Evolutionary conservation across 257 asterid genomes (phyloP), one percentile per base, ranked within the genome.

Genomic region (Hygrophila difformis): DNA sequence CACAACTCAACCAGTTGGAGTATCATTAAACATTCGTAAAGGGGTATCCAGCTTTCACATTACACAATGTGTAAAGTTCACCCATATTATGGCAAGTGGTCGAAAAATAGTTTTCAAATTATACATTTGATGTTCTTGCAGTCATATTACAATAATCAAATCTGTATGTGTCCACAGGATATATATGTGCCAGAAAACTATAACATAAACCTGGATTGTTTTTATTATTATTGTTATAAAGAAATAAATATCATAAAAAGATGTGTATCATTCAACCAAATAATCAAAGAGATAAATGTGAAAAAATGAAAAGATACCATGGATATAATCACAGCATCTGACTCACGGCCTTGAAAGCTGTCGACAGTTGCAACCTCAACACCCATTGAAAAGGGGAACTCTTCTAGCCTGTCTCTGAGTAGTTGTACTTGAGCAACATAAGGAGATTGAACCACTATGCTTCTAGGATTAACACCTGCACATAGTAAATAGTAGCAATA

Each of bases 311-410:
- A 47, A 56, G 40, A 51, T 72, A 88, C 97, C 97, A 88, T 84
- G 37, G 97, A 89, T 67, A 88, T 77, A 29, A 88, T 81, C 46
- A 88, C 94, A 13, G 95, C 95, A 76, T 89, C 96, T 28, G 96
- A 88, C 71, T 89, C 96, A 46, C 97, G 93, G 60, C 97, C 97
- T 75, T 89, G 97, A 59, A 89, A 89, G 68, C 97, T 89, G 61
- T 89, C 97, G 59, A 85, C 61, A 18, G 97, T 84, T 49, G 97
- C 82, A 51, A 89, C 91, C 70, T 89, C 96, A 28, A 85, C 81
- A 9, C 87, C 94, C 12, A 53, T 47, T 57, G 94, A 68, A 40
- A 72, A 62, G 8, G 97, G 87, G 53, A 71, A 57, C 68, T 81
- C 96, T 54, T 76, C 93, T 44, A 89, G 69, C 68, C 81, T 79